phyloP scores from a whole-genome alignment of 192 early-diverging fungal species.

The Dissophora ornata region DNA sequence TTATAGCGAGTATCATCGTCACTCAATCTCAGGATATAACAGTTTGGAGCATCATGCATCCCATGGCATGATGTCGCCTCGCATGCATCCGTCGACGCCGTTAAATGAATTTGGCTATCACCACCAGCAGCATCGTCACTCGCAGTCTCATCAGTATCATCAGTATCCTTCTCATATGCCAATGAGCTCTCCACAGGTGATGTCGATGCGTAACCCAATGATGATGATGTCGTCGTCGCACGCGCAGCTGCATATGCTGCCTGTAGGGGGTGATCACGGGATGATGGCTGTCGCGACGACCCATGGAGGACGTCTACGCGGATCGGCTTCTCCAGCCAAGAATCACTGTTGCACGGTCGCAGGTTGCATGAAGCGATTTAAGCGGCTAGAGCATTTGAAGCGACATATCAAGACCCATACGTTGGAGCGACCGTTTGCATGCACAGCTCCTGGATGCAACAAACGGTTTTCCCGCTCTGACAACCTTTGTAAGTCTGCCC shows the following conservation, averaged over 20 bases:
- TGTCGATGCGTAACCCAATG: neutral
- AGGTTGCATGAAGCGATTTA: conserved; percentile 69
- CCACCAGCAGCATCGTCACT: neutral
- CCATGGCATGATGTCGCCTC: conserved; percentile 15
- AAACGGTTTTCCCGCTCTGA: conserved; percentile 84
- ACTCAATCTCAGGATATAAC: conserved; percentile 16
- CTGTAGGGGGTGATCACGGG: neutral
- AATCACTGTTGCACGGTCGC: conserved; percentile 53
- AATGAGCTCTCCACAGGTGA: conserved; percentile 9
- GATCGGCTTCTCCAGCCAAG: conserved; percentile 27
- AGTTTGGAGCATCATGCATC: neutral
- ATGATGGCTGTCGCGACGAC: neutral
- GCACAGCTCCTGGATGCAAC: conserved; percentile 75
- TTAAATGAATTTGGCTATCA: neutral
- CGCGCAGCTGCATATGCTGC: conserved; percentile 2
- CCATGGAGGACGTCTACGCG: conserved; percentile 6
- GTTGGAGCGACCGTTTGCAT: conserved; percentile 75
- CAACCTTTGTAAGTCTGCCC: conserved; percentile 62
- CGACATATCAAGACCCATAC: conserved; percentile 86
- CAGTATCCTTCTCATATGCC: neutral
- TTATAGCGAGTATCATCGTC: conserved; percentile 16
- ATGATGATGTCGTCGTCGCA: neutral
- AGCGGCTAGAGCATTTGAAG: conserved; percentile 83
- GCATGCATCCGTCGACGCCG: conserved; percentile 1
- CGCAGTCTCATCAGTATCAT: conserved; percentile 14